Conservation (phyloP, 164 flowering plant genomes). For the Tetracentron sinense region DNA sequence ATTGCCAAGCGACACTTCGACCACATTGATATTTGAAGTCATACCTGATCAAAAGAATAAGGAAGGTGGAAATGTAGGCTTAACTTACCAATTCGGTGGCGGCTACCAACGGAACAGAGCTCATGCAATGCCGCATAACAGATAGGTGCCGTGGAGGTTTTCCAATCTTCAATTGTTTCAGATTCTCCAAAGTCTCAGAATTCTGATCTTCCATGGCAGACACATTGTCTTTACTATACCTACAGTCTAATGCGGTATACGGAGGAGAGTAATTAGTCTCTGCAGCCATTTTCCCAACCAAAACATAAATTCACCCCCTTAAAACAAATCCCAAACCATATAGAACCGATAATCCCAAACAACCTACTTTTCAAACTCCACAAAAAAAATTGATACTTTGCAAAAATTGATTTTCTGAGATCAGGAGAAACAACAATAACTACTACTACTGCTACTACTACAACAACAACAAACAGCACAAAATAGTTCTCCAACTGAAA, state of each 20-base stretch:
- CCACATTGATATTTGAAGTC: too few relatives aligned
- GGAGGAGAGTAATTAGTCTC: slow-evolving; percentile 34
- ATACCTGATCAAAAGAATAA: background rate
- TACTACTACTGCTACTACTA: too few relatives aligned
- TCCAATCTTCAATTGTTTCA: slow-evolving; percentile 31
- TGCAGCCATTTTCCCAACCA: slow-evolving; percentile 34
- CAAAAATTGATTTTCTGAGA: background rate
- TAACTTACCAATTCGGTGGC: slow-evolving; percentile 33
- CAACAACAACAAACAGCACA: background rate
- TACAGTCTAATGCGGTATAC: slow-evolving; percentile 24
- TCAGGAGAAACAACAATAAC: too few relatives aligned
- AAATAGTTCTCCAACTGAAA: background rate
- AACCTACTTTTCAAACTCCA: background rate
- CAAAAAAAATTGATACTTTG: background rate
- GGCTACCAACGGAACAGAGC: slow-evolving; percentile 36
- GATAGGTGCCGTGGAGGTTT: slow-evolving; percentile 59
- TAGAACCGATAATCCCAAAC: too few relatives aligned
- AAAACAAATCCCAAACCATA: background rate
- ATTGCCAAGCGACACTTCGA: too few relatives aligned
- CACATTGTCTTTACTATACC: slow-evolving; percentile 24
- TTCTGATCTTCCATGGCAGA: slow-evolving; percentile 27
- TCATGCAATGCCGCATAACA: slow-evolving; percentile 45
- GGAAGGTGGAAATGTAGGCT: background rate
- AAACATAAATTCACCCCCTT: slow-evolving; percentile 20
- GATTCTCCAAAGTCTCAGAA: slow-evolving; percentile 27